Percentiles rank a stretch among this genome's conserved stretches.
phyloP scores from a whole-genome alignment of 305 asterid species.

The Nicotiana rustica region DNA sequence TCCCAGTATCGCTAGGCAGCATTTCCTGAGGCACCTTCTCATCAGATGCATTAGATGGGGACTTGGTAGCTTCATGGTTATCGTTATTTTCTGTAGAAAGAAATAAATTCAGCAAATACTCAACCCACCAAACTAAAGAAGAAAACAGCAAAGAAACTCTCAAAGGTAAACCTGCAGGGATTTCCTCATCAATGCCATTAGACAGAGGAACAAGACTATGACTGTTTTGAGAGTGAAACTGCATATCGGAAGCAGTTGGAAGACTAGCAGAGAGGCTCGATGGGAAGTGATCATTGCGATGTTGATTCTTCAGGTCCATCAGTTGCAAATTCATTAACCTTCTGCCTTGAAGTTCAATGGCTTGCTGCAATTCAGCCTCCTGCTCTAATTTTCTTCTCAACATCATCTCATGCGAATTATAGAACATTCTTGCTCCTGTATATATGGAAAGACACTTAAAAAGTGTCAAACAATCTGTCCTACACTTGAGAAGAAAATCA shows the following conservation, averaged over 20 bases:
- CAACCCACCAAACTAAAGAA: not conserved
- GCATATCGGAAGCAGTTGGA: constrained; percentile 55
- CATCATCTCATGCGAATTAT: constrained; percentile 76
- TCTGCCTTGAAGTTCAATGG: constrained; percentile 81
- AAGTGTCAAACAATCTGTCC: not conserved
- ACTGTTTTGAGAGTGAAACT: constrained; percentile 54
- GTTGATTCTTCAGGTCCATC: constrained; percentile 73
- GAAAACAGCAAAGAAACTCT: not conserved
- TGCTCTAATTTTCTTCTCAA: constrained; percentile 77
- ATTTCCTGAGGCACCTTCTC: constrained; percentile 49
- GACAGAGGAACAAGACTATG: constrained; percentile 47
- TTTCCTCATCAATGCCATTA: constrained; percentile 48
- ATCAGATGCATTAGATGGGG: constrained; percentile 41
- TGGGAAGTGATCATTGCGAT: constrained; percentile 54
- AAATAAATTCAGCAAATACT: not conserved
- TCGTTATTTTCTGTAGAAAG: constrained; percentile 47
- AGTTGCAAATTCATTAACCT: constrained; percentile 76
- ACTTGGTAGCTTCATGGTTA: constrained; percentile 45
- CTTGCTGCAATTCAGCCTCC: constrained; percentile 80
- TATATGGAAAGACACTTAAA: not conserved
- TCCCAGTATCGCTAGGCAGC: constrained; percentile 44
- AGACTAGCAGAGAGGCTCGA: constrained; percentile 55
- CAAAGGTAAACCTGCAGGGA: constrained; percentile 57
- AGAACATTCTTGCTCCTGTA: constrained; percentile 73
- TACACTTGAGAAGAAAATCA: not conserved